Base-by-base conservation (phyloP, 306 rosid genomes). In the Bauhinia variegata region DNA sequence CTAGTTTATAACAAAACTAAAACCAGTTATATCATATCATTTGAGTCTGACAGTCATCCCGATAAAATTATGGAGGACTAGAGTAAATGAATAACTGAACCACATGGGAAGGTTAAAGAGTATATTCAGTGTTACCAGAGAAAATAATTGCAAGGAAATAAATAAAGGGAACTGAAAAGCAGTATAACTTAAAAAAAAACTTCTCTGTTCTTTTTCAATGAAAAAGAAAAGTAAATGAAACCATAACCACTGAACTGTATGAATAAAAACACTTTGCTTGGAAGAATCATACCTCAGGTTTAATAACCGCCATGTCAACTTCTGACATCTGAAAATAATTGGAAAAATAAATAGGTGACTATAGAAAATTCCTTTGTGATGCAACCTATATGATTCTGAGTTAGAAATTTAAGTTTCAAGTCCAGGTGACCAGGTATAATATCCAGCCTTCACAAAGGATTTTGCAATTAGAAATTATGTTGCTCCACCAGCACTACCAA, bases 261-360 rank as follows among this genome's bases (percentile, higher is more conserved):
- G 56, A n/a, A 44, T 15, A 8, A 19, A 23, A 63, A 56, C 28
- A 17, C 38, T 17, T 47, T 33, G 18, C n/a, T n/a, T n/a, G 9
- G 9, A 36, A 36, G 41, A 5, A 60, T 34, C 70, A 54, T 75
- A 89, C 98, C 96, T 86, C 96, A 12, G 96, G 91, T 81, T 89
- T 89, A 71, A 86, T 80, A 56, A 89, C 87, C 1, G 87, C 87
- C 93, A 85, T 78, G 63, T 78, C 91, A 77, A 64, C 67, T 83
- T 89, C 97, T 31, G 98, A 81, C 96, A 92, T 92, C 59, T 85
- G 78, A 74, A 68, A 77, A 47, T 43, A 7, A 17, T 57, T 68
- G 70, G 30, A 54, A 51, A 37, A 57, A 4, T 0, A 56, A 62
- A 31, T 60, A 48, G 36, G 57, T 9, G 41, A 48, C 60, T 12